Evolutionary conservation across 352 stramenopile genomes (phyloP).

Genomic region (Hyaloperonospora brassicae): DNA sequence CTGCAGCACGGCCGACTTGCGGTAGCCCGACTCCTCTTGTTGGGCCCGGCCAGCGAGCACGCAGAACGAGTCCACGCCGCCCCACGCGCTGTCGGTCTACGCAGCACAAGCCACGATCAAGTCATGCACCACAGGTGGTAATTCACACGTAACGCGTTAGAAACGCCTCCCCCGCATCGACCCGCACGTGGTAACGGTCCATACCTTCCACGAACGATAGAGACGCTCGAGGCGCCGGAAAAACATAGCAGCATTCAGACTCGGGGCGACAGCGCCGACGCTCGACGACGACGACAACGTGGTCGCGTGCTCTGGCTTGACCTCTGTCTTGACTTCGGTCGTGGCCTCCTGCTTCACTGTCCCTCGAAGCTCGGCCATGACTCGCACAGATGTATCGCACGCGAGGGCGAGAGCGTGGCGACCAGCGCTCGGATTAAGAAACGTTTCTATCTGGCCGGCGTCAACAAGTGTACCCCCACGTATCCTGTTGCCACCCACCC

Average conservation of each 20-base stretch:
- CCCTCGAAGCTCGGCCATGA: constrained; percentile 10
- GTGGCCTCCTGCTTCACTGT: constrained; percentile 26
- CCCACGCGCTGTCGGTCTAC: constrained; percentile 45
- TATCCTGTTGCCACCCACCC: not conserved
- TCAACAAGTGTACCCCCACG: too few relatives aligned
- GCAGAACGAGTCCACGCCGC: constrained; percentile 64
- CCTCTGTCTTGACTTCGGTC: constrained; percentile 22
- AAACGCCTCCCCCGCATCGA: too few relatives aligned
- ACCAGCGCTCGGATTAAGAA: not conserved
- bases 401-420: too few relatives aligned
- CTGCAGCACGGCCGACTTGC: constrained; percentile 85
- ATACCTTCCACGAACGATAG: constrained; percentile 59
- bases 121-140: not conserved
- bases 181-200: not conserved
- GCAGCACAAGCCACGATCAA: constrained; percentile 18
- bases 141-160: not conserved
- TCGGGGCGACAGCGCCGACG: constrained; percentile 12
- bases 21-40: constrained; percentile 81
- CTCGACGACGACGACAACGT: too few relatives aligned
- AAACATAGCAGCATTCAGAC: constrained; percentile 60
- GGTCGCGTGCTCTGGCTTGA: constrained; percentile 29
- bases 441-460: not conserved
- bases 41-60: constrained; percentile 75
- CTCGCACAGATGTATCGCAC: not conserved
- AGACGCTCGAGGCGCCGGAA: constrained; percentile 74